These are phyloP conservation scores for Sporothrix luriei DNA, from an alignment of 2,329 filamentous ascomycete genomes.

Conservation along the genomic window DNA sequence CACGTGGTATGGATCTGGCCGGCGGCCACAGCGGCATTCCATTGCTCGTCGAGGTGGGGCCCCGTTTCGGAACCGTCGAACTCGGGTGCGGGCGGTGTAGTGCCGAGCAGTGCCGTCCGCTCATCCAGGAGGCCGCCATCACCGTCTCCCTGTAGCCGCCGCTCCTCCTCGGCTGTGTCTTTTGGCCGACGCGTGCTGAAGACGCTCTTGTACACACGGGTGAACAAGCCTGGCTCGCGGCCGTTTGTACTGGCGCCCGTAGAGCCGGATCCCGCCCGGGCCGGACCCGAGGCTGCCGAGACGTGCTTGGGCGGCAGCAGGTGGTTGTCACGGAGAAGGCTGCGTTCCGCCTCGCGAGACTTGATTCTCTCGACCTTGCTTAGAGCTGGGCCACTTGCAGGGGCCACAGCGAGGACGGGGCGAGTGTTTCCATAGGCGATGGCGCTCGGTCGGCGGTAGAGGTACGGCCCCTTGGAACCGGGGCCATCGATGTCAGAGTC, in stretches of 20 bases:
- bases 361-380: slow-evolving; percentile 60
- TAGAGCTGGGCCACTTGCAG: slow-evolving; percentile 51
- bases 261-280: background rate
- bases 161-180: slow-evolving; percentile 48
- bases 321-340: slow-evolving; percentile 66
- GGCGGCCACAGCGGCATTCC: slow-evolving; percentile 80
- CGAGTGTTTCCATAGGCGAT: slow-evolving; percentile 72
- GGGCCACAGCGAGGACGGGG: slow-evolving; percentile 66
- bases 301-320: slow-evolving; percentile 64
- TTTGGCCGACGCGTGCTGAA: slow-evolving; percentile 61
- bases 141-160: slow-evolving; percentile 65
- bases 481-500: slow-evolving; percentile 46
- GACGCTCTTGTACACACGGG: slow-evolving; percentile 47
- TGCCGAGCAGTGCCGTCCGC: slow-evolving; percentile 43
- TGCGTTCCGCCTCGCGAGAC: slow-evolving; percentile 60
- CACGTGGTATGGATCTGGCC: slow-evolving; percentile 87
- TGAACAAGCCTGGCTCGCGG: slow-evolving; percentile 43
- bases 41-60: slow-evolving; percentile 66
- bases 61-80: slow-evolving; percentile 28
- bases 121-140: slow-evolving; percentile 55
- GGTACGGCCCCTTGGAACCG: slow-evolving; percentile 49
- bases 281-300: slow-evolving; percentile 35
- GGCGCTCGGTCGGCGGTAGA: slow-evolving; percentile 76
- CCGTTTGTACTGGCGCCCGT: background rate
- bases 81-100: background rate